These are phyloP conservation scores for Saturnispora galanensis DNA, from an alignment of 805 yeast genomes.

Conservation along the genomic window DNA sequence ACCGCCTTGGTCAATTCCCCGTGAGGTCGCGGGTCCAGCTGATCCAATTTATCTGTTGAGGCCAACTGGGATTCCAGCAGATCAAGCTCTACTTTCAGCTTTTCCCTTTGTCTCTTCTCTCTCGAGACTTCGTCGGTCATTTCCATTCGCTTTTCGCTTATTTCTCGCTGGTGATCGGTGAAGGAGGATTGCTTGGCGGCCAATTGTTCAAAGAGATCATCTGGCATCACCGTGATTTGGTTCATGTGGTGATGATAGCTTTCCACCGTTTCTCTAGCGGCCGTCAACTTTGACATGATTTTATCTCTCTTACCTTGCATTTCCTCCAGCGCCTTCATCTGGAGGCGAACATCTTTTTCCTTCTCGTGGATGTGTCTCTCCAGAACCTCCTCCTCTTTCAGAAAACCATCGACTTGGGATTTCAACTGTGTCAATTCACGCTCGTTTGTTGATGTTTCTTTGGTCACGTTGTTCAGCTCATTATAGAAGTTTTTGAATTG, in stretches of 20 bases:
- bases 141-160: background rate
- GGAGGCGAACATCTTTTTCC: background rate
- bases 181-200: background rate
- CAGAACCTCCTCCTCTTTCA: background rate
- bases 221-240: background rate
- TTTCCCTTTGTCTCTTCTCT: background rate
- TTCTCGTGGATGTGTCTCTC: background rate
- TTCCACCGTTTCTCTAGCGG: background rate
- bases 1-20: conserved; percentile 29
- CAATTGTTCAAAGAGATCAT: background rate
- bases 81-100: conserved; percentile 8
- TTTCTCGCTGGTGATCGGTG: background rate
- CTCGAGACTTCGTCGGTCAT: background rate
- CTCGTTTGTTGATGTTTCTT: conserved; percentile 11
- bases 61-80: conserved; percentile 18
- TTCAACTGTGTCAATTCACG: conserved; percentile 14
- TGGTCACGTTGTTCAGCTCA: conserved; percentile 12
- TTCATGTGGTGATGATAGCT: background rate
- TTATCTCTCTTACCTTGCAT: background rate
- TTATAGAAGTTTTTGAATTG: conserved; percentile 15
- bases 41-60: conserved; percentile 42
- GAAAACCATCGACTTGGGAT: background rate
- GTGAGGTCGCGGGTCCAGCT: conserved; percentile 30
- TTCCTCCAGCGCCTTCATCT: conserved; percentile 1
- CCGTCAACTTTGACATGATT: background rate